Evolutionary conservation across 2,329 filamentous ascomycete genomes (phyloP).

Genomic region (Trichothecium sympodiale): DNA sequence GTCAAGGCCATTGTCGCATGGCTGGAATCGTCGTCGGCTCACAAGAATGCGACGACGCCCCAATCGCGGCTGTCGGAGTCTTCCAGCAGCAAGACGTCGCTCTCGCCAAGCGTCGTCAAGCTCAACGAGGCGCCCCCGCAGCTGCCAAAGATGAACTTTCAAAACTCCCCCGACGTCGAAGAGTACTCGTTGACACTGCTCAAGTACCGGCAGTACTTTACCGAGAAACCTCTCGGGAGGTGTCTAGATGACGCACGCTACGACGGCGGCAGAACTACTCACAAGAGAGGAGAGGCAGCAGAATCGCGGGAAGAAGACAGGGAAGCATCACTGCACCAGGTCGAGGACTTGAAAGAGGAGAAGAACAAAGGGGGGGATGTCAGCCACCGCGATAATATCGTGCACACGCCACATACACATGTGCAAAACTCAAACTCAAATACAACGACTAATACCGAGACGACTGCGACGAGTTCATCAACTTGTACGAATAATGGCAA

Average conservation of each 20-base stretch:
- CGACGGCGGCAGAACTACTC: too few relatives aligned
- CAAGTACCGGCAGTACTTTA: slow-evolving; percentile 20
- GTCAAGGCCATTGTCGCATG: slow-evolving; percentile 20
- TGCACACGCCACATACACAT: too few relatives aligned
- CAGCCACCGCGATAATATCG: too few relatives aligned
- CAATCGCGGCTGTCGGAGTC: neutral
- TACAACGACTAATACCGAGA: too few relatives aligned
- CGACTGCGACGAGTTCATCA: too few relatives aligned
- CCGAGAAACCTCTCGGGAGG: slow-evolving; percentile 15
- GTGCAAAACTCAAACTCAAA: too few relatives aligned
- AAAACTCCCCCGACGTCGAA: slow-evolving; percentile 10
- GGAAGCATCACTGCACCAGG: too few relatives aligned
- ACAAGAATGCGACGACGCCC: neutral
- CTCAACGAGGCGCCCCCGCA: neutral
- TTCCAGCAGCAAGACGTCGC: neutral
- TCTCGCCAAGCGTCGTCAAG: neutral
- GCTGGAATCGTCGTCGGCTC: slow-evolving; percentile 13
- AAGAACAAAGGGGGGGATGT: slow-evolving; percentile 1
- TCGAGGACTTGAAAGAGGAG: neutral
- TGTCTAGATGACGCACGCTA: slow-evolving; percentile 19
- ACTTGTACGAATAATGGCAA: too few relatives aligned
- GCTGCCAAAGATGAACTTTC: slow-evolving; percentile 1
- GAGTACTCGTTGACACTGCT: slow-evolving; percentile 20
- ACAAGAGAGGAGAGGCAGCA: too few relatives aligned
- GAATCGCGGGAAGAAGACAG: too few relatives aligned